Conservation (phyloP, 805 yeast species). For the Lachancea waltii region DNA sequence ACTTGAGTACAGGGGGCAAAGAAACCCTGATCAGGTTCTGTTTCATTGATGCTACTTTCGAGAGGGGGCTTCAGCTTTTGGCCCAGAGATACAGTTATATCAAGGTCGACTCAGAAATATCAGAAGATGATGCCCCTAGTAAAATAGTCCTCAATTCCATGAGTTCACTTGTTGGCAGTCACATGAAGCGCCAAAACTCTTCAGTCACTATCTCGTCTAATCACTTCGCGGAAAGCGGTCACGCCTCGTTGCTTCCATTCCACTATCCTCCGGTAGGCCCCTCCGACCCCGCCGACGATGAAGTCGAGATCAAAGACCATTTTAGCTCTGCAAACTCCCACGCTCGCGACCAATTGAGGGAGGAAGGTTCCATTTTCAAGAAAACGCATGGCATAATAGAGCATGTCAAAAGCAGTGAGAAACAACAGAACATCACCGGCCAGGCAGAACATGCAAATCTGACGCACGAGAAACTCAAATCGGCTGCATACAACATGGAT, state of each 20-base stretch:
- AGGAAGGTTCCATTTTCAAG: slow-evolving; percentile 25
- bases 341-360: slow-evolving; percentile 16
- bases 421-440: no score
- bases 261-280: slow-evolving; percentile 29
- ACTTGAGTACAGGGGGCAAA: slow-evolving; percentile 64
- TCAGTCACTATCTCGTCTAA: slow-evolving; percentile 20
- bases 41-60: slow-evolving; percentile 64
- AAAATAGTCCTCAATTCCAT: no score
- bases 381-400: slow-evolving; percentile 16
- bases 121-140: no score
- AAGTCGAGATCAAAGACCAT: slow-evolving; percentile 26
- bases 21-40: slow-evolving; percentile 69
- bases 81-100: slow-evolving; percentile 21
- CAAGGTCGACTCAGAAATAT: neutral
- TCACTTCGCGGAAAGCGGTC: slow-evolving; percentile 28
- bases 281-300: slow-evolving; percentile 26
- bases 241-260: slow-evolving; percentile 34
- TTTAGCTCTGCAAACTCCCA: slow-evolving; percentile 7
- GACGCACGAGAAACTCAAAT: slow-evolving; percentile 1
- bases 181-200: slow-evolving; percentile 1
- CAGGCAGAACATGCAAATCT: no score
- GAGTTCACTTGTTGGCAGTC: neutral
- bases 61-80: slow-evolving; percentile 40
- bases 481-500: slow-evolving; percentile 29
- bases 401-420: slow-evolving; percentile 9